phyloP scores from a whole-genome alignment of 768 basidiomycete genomes.

The Strobilomyces echinocephalus region DNA sequence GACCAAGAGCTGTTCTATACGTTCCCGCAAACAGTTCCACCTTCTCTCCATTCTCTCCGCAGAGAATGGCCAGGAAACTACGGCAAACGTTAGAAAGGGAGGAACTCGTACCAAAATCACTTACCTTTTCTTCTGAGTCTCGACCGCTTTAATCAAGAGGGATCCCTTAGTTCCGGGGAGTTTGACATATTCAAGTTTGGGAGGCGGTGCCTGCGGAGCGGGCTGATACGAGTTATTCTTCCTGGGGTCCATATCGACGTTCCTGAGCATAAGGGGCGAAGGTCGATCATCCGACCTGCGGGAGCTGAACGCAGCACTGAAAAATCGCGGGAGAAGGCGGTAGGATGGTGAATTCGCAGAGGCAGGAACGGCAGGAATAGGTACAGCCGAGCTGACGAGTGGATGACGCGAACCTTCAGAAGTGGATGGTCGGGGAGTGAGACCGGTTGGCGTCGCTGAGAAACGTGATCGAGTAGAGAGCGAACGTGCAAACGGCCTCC shows the following conservation, averaged over 20 bases:
- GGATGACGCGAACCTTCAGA: constrained; percentile 28
- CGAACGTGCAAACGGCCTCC: constrained; percentile 24
- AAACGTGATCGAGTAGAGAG: constrained; percentile 20
- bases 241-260: constrained; percentile 38
- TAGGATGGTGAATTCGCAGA: constrained; percentile 37
- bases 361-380: constrained; percentile 25
- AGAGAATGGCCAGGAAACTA: constrained; percentile 89
- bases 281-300: constrained; percentile 58
- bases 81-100: background rate
- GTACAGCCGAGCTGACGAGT: constrained; percentile 14
- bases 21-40: constrained; percentile 93
- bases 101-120: background rate
- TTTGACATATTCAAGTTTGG: constrained; percentile 89
- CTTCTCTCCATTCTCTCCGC: constrained; percentile 89
- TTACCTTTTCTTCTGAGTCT: constrained; percentile 86
- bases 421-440: constrained; percentile 32
- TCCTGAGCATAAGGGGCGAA: constrained; percentile 31
- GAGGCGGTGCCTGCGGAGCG: constrained; percentile 57
- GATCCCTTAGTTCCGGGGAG: constrained; percentile 88
- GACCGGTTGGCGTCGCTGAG: constrained; percentile 10
- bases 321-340: constrained; percentile 67
- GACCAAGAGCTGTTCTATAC: constrained; percentile 79
- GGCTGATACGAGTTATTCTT: constrained; percentile 33
- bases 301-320: constrained; percentile 57
- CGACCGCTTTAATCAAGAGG: constrained; percentile 78